These are phyloP conservation scores for Phaffomyces thermotolerans DNA, from an alignment of 805 yeast species.

Conservation along the genomic window DNA sequence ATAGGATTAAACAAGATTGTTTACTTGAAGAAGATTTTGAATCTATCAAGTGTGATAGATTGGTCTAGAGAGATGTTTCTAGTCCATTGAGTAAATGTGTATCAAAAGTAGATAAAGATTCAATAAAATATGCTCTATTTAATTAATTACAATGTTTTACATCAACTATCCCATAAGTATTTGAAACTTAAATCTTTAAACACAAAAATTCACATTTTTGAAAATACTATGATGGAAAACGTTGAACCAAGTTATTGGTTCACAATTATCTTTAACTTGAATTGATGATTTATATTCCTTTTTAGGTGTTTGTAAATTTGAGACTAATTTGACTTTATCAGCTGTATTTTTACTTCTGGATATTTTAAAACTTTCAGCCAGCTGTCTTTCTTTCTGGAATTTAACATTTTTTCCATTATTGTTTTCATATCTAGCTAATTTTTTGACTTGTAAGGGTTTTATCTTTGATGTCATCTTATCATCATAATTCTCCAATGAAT, in stretches of 20 bases:
- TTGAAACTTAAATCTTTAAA: not conserved
- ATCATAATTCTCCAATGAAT: not conserved
- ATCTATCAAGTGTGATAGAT: too few relatives aligned
- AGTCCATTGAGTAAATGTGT: too few relatives aligned
- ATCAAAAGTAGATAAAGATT: too few relatives aligned
- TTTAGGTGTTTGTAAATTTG: not conserved
- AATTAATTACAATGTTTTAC: too few relatives aligned
- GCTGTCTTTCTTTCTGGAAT: not conserved
- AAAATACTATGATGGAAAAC: conserved; percentile 44
- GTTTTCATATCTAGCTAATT: not conserved
- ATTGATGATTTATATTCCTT: too few relatives aligned
- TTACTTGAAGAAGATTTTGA: too few relatives aligned
- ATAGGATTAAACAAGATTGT: not conserved
- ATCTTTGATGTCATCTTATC: not conserved
- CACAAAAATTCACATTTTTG: conserved; percentile 35
- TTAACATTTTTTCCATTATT: too few relatives aligned
- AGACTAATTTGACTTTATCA: conserved; percentile 1
- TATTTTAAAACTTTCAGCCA: conserved; percentile 4
- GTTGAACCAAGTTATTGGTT: conserved; percentile 44
- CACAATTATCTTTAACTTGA: conserved; percentile 27
- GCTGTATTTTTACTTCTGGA: not conserved
- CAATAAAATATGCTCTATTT: too few relatives aligned
- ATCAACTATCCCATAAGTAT: not conserved
- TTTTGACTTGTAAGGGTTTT: not conserved
- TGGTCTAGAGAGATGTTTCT: too few relatives aligned